These are phyloP conservation scores for Pistacia vera DNA, from an alignment of 345 rosid species.

Conservation along the genomic window DNA sequence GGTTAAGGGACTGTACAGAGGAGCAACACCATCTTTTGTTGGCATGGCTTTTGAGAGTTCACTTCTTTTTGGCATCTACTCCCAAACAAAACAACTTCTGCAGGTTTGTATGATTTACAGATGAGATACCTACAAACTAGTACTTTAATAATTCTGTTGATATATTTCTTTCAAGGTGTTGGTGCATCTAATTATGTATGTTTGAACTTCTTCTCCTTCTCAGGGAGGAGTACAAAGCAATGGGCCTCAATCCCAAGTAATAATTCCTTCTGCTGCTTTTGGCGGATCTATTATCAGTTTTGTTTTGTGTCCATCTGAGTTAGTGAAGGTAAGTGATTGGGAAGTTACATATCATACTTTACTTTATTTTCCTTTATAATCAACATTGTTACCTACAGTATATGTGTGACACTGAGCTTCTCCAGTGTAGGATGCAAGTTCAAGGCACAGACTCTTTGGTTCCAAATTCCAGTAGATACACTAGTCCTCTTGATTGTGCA, in stretches of 20 bases:
- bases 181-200: background rate
- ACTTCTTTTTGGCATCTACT: slow-evolving; percentile 85
- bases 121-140: background rate
- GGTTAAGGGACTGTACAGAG: slow-evolving; percentile 90
- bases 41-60: slow-evolving; percentile 96
- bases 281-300: slow-evolving; percentile 93
- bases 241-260: slow-evolving; percentile 56
- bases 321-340: slow-evolving; percentile 63
- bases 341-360: background rate
- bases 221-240: slow-evolving; percentile 60
- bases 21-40: slow-evolving; percentile 85
- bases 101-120: slow-evolving; percentile 47
- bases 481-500: slow-evolving; percentile 80
- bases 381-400: slow-evolving; percentile 17
- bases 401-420: slow-evolving; percentile 43
- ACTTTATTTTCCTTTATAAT: background rate
- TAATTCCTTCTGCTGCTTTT: slow-evolving; percentile 92
- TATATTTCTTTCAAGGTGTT: slow-evolving; percentile 1
- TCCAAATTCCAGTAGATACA: slow-evolving; percentile 64
- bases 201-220: slow-evolving; percentile 13
- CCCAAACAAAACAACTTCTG: slow-evolving; percentile 81
- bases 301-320: slow-evolving; percentile 83
- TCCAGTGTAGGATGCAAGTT: slow-evolving; percentile 99
- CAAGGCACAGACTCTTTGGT: slow-evolving; percentile 84
- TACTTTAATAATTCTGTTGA: background rate